Evolutionary conservation across 2,329 filamentous ascomycete genomes (phyloP).

Genomic region (Chlorencoelia australis): DNA sequence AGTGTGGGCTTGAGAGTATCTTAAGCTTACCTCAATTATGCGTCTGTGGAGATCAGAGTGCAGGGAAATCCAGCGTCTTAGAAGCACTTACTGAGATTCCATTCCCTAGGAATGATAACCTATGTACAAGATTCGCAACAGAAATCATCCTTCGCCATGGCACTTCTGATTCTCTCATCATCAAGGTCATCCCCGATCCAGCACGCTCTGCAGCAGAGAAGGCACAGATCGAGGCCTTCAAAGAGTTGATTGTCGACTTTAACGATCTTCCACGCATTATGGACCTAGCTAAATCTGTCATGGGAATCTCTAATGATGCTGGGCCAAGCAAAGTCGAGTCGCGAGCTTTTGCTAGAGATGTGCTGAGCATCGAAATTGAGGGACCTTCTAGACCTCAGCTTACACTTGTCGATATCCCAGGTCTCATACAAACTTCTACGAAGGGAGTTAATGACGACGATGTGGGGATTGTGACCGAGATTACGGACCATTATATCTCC

Average conservation of each 20-base stretch:
- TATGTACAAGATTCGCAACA: conserved; percentile 1
- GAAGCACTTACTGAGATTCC: background rate
- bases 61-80: background rate
- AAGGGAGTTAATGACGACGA: background rate
- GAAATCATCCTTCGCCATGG: conserved; percentile 3
- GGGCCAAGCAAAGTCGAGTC: background rate
- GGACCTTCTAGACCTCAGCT: background rate
- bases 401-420: background rate
- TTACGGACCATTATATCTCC: background rate
- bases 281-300: background rate
- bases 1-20: conserved; percentile 1
- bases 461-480: background rate
- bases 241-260: background rate
- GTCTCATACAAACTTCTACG: background rate
- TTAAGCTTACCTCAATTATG: background rate
- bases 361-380: conserved; percentile 1
- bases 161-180: background rate
- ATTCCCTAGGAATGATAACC: background rate
- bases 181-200: conserved; percentile 1
- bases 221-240: background rate
- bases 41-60: conserved; percentile 2
- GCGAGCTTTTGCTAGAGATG: background rate
- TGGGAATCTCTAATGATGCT: background rate
- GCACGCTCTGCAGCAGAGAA: background rate
- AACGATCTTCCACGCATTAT: background rate